Conservation (phyloP, 1,139 yeast genomes). For the Yamadazyma diddensiae region DNA sequence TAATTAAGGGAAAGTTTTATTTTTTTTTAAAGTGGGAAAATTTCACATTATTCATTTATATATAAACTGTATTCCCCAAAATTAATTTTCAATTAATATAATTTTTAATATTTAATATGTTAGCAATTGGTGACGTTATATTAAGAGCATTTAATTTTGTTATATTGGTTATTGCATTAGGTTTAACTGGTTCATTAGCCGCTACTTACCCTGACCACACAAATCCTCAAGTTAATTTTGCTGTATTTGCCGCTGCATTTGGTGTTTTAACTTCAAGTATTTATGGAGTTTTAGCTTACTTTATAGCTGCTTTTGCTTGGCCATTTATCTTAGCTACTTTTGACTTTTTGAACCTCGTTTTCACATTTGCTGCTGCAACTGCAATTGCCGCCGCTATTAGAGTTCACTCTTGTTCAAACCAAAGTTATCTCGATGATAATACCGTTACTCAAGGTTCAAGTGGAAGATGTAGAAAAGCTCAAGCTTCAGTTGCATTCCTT, state of each 20-base stretch:
- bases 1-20: constrained; percentile 2
- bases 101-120: constrained; percentile 24
- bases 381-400: constrained; percentile 90
- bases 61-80: no score
- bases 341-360: constrained; percentile 86
- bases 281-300: constrained; percentile 77
- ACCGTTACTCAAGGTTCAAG: constrained; percentile 68
- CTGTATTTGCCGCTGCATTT: constrained; percentile 82
- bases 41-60: no score
- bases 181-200: constrained; percentile 82
- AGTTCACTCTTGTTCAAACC: constrained; percentile 79
- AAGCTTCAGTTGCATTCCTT: constrained; percentile 86
- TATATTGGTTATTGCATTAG: constrained; percentile 74
- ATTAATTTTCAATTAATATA: not conserved
- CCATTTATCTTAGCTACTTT: constrained; percentile 70
- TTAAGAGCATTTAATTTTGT: constrained; percentile 73
- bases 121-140: constrained; percentile 71
- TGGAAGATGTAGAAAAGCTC: constrained; percentile 93
- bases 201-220: constrained; percentile 53
- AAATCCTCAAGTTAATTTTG: constrained; percentile 86
- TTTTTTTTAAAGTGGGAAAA: constrained; percentile 3
- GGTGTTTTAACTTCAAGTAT: constrained; percentile 76
- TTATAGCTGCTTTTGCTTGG: constrained; percentile 79
- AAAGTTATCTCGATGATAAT: constrained; percentile 60
- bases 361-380: constrained; percentile 92